Evolutionary conservation across 345 rosid species (phyloP).

Genomic region (Brassica nigra): DNA sequence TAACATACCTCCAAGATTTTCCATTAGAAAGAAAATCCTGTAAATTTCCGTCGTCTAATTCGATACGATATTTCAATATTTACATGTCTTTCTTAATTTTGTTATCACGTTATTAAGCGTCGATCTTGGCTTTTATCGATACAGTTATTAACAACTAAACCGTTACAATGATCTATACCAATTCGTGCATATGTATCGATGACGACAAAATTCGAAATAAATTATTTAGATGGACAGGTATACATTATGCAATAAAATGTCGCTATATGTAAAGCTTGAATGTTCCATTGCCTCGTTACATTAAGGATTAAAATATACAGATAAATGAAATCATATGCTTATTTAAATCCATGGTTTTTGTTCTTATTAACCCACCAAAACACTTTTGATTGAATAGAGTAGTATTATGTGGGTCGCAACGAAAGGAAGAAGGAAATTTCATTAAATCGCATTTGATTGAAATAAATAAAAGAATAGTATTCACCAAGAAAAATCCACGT

Average conservation of each 20-base stretch:
- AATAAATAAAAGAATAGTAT: background rate
- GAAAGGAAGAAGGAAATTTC: slow-evolving; percentile 43
- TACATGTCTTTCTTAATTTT: background rate
- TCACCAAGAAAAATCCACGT: slow-evolving; percentile 30
- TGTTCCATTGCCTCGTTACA: slow-evolving; percentile 36
- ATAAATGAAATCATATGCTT: background rate
- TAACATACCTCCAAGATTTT: background rate
- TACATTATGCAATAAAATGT: slow-evolving; percentile 23
- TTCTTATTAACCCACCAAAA: slow-evolving; percentile 37
- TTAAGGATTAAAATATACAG: slow-evolving; percentile 22
- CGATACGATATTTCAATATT: background rate
- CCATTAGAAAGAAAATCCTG: background rate
- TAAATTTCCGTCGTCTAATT: background rate
- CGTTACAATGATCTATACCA: slow-evolving; percentile 12
- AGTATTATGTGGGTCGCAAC: slow-evolving; percentile 26
- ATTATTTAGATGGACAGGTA: slow-evolving; percentile 14
- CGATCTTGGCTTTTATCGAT: background rate
- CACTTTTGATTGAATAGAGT: slow-evolving; percentile 28
- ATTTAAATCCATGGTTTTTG: slow-evolving; percentile 33
- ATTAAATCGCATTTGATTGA: background rate
- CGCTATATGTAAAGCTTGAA: slow-evolving; percentile 33
- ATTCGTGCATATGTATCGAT: background rate
- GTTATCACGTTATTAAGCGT: background rate
- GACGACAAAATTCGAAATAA: slow-evolving; percentile 24
- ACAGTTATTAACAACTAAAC: background rate